A percentile compares a stretch with the other conserved stretches of the same genome.
Evolutionary conservation across 306 rosid genomes (phyloP).

Genomic region (Senna siamea): DNA sequence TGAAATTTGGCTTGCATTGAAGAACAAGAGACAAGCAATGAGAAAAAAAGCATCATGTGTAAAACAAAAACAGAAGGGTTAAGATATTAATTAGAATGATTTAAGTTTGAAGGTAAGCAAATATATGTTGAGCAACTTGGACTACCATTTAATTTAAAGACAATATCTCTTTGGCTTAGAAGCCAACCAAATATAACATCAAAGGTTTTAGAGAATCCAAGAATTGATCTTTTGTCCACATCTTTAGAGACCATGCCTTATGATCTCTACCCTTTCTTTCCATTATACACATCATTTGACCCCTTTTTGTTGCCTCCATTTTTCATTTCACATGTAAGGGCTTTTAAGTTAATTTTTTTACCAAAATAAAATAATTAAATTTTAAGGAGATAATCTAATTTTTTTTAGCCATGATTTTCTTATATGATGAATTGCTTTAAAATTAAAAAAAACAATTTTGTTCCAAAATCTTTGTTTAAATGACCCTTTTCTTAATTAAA

Average conservation of each 20-base stretch:
- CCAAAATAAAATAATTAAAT: neutral
- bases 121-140: conserved; percentile 26
- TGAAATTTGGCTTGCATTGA: conserved; percentile 37
- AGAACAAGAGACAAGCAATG: conserved; percentile 34
- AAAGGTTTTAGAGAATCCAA: conserved; percentile 67
- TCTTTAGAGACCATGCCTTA: conserved; percentile 81
- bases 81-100: conserved; percentile 28
- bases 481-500: too few species aligned
- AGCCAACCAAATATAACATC: conserved; percentile 74
- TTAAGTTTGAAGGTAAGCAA: conserved; percentile 39
- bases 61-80: conserved; percentile 15
- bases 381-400: too few species aligned
- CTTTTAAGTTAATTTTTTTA: too few species aligned
- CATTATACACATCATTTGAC: conserved; percentile 62
- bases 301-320: conserved; percentile 52
- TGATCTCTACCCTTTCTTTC: conserved; percentile 52
- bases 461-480: too few species aligned
- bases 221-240: conserved; percentile 85
- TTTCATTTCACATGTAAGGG: conserved; percentile 19
- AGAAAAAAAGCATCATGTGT: conserved; percentile 28
- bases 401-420: neutral
- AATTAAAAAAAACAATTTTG: too few species aligned
- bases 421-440: too few species aligned
- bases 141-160: conserved; percentile 44
- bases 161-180: conserved; percentile 47